Evolutionary conservation across 2,329 filamentous ascomycete species (phyloP).

Genomic region (Alternaria hordeiaustralica): DNA sequence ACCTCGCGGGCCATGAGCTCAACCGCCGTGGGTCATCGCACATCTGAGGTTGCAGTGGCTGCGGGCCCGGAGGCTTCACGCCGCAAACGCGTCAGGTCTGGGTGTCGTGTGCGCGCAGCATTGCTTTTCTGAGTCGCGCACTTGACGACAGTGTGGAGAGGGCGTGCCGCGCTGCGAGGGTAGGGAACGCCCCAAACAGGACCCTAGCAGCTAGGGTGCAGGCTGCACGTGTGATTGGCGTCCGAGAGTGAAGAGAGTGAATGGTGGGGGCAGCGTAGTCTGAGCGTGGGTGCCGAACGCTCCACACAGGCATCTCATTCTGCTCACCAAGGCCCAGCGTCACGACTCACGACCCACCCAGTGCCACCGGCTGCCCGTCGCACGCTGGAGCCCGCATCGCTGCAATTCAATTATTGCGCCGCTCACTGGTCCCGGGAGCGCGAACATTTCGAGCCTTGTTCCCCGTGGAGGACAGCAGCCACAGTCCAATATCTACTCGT

Average conservation of each 20-base stretch:
- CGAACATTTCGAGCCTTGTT: constrained; percentile 14
- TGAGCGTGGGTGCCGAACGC: constrained; percentile 27
- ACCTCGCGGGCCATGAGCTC: constrained; percentile 3
- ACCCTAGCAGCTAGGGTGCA: constrained; percentile 12
- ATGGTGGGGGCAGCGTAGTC: constrained; percentile 21
- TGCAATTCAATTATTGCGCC: constrained; percentile 31
- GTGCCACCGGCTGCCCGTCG: constrained; percentile 32
- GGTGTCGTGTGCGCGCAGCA: constrained; percentile 16
- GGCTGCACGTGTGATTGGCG: constrained; percentile 21
- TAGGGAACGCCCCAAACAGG: constrained; percentile 10
- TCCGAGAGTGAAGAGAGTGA: background rate
- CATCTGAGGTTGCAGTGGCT: background rate
- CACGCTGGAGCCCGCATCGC: constrained; percentile 29
- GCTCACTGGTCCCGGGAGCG: constrained; percentile 23
- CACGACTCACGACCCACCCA: constrained; percentile 26
- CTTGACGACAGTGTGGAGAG: constrained; percentile 21
- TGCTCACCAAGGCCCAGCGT: constrained; percentile 13
- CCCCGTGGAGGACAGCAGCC: constrained; percentile 23
- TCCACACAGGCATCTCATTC: constrained; percentile 19
- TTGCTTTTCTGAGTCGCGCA: constrained; percentile 15
- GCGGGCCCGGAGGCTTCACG: background rate
- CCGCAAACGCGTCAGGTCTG: background rate
- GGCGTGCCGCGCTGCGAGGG: constrained; percentile 6
- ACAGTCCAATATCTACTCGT: constrained; percentile 13
- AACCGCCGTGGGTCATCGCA: constrained; percentile 1